Evolutionary conservation across 2,329 filamentous ascomycete species (phyloP), one percentile per base, ranked within the genome.

Genomic region (Grosmannia penicillata): DNA sequence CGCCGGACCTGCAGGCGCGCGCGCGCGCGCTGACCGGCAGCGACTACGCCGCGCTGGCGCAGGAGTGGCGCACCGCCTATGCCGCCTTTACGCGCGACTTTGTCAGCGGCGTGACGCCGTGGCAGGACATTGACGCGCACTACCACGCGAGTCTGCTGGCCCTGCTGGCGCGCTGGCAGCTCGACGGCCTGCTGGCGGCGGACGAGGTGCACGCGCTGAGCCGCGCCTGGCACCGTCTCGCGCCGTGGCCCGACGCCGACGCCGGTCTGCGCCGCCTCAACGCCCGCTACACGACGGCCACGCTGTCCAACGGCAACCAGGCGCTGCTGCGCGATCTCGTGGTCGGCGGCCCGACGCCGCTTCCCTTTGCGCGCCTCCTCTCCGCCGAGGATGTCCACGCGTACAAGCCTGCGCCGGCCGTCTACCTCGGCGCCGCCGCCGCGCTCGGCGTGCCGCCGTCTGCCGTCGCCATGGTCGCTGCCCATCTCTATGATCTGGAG

Each of bases 391-490:
- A 78, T 45, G 89, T 87, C 51, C 60, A 65, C 32, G 74, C 72
- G 1, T 91, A 89, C 55, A 91, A 91, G 61, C 82, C 82, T 1
- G 66, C 72, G 43, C 69, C 72, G 8, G 61, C 55, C 37, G 75
- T 78, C 2, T 91, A 91, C 51, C 63, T 70, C 1, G 82, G 82
- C 4, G 82, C 78, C 0, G 79, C 66, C 3, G 56, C 62, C 40
- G 63, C 61, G 46, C 56, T 87, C 37, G 71, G 68, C 0, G 44
- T 76, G 30, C 48, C 67, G 43, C 69, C 76, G 0, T 53, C 54
- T 3, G 65, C 86, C 50, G 78, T 83, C 41, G 79, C 74, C 17
- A 75, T 91, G 72, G 80, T 91, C 17, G 83, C 84, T 14, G 76
- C 82, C 27, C 82, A 89, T 57, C 58, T 89, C 41, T 55, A 51